Conservation (phyloP, 2,329 filamentous ascomycete genomes). For the Capronia epimyces region DNA sequence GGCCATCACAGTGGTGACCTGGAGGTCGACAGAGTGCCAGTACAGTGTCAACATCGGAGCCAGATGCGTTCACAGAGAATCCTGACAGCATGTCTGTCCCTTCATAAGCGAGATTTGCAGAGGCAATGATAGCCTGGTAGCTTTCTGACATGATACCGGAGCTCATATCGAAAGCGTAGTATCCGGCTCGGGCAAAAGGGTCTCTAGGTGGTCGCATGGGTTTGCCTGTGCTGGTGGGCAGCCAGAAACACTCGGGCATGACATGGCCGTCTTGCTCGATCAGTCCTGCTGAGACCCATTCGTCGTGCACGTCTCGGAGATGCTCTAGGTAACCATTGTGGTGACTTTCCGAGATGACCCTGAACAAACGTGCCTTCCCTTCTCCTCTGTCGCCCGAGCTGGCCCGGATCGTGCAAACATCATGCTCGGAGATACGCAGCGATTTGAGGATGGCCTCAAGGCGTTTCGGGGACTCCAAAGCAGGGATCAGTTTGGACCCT, state of each 20-base stretch:
- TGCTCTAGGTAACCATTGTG: constrained; percentile 24
- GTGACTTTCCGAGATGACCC: constrained; percentile 20
- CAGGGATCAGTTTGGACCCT: constrained; percentile 25
- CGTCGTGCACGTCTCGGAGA: constrained; percentile 21
- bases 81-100: constrained; percentile 21
- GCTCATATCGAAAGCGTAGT: constrained; percentile 30
- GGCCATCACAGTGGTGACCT: constrained; percentile 29
- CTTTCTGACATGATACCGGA: constrained; percentile 26
- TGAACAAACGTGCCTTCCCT: constrained; percentile 8
- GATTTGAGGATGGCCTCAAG: constrained; percentile 26
- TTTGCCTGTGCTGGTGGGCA: constrained; percentile 19
- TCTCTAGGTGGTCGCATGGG: constrained; percentile 23
- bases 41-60: constrained; percentile 21
- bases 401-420: constrained; percentile 11
- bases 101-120: constrained; percentile 27
- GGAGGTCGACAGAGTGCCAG: constrained; percentile 27
- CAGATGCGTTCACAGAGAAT: not conserved
- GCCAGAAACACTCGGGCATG: constrained; percentile 27
- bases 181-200: constrained; percentile 26
- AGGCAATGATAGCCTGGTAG: constrained; percentile 25
- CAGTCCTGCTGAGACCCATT: constrained; percentile 23
- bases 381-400: constrained; percentile 9
- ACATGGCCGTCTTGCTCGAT: constrained; percentile 22
- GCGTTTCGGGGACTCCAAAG: constrained; percentile 25
- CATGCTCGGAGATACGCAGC: constrained; percentile 18